Evolutionary conservation across 176 grass and related monocot genomes (phyloP), one percentile per base, ranked within the genome.

Genomic region (Avena insularis): DNA sequence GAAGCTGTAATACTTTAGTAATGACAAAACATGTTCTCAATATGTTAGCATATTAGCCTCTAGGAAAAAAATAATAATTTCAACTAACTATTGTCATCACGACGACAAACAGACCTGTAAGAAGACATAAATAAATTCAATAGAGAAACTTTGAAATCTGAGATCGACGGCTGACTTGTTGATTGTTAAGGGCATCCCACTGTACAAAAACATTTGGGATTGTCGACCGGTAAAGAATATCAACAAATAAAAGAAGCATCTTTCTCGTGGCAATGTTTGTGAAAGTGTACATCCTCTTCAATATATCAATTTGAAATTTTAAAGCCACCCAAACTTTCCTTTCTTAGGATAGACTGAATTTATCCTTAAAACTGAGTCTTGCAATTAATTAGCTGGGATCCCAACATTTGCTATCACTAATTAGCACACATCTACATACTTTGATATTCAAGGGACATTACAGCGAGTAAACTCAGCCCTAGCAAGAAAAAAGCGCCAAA

Each of bases 161-260:
- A 80, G 33, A 12, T 20, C 40, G 14, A 48, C 23, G 33, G 2
- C 68, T 60, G 55, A 47, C 21, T 79, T 57, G 29, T 20, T 69
- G 15, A 79, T 43, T 78, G 31, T 77, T 8, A 46, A 85, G 71
- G 45, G 4, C 20, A 53, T 14, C 21, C 29, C 20, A 25, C 8
- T 2, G 1, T 17, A 78, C 47, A 43, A 50, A 50, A 85, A 64
- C 11, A 53, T 38, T 51, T 54, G 45, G 27, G 46, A 15, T 50
- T 65, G 17, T 49, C 19, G 16, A 51, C 45, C 45, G 38, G 14
- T 31, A 61, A 48, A 61, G 47, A 77, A 35, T 64, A 64, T 77
- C 36, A 50, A 85, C 25, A 54, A 79, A 48, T 59, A 78, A 70
- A 59, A 80, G 29, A 66, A 61, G 19, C 20, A 85, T 6, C 49